phyloP scores from a whole-genome alignment of 108 stramenopile genomes.

The Conticribra weissflogii region DNA sequence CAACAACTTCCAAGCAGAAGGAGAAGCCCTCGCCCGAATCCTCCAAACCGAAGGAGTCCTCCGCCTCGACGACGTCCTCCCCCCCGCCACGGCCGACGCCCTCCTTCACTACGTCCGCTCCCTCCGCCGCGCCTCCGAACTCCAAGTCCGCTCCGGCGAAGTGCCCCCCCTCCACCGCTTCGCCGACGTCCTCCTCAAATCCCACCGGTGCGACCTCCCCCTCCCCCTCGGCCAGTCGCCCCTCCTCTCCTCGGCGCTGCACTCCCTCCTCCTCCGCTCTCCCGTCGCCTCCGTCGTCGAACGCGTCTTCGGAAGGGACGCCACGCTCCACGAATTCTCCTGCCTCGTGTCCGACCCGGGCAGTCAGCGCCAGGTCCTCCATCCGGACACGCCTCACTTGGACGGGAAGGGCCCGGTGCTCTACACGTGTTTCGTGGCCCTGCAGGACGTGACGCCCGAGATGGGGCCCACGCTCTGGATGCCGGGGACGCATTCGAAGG shows the following conservation, averaged over 20 bases:
- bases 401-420: slow-evolving; percentile 60
- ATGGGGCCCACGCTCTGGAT: slow-evolving; percentile 90
- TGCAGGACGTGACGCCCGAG: slow-evolving; percentile 73
- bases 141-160: slow-evolving; percentile 48
- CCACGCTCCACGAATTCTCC: slow-evolving; percentile 70
- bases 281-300: no score
- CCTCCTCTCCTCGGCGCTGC: no score
- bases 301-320: slow-evolving; percentile 58
- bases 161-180: slow-evolving; percentile 61
- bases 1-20: slow-evolving; percentile 25
- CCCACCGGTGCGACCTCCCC: slow-evolving; percentile 81
- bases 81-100: slow-evolving; percentile 53
- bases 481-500: slow-evolving; percentile 64
- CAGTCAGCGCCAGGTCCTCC: slow-evolving; percentile 78
- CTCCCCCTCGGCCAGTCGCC: slow-evolving; percentile 64
- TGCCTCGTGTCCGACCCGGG: slow-evolving; percentile 79
- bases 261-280: no score
- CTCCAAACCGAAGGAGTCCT: slow-evolving; percentile 72
- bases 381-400: slow-evolving; percentile 79
- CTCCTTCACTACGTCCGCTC: slow-evolving; percentile 59
- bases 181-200: slow-evolving; percentile 80
- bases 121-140: slow-evolving; percentile 44
- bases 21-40: slow-evolving; percentile 61
- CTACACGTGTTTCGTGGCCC: slow-evolving; percentile 80
- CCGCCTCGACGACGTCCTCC: slow-evolving; percentile 73